Evolutionary conservation across 202 grass and related monocot genomes (phyloP).

Genomic region (Schoenoplectus triqueter): DNA sequence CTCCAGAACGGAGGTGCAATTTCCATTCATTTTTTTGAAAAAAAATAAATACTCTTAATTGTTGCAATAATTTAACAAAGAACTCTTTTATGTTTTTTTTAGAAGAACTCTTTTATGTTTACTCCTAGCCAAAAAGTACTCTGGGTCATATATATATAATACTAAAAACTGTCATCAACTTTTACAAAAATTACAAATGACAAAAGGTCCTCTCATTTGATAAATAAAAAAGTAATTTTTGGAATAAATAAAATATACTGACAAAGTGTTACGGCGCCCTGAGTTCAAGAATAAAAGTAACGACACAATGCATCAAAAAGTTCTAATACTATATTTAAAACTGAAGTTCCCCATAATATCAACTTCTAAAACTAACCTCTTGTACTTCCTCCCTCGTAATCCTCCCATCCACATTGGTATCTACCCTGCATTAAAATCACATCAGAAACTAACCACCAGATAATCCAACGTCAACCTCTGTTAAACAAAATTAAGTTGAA

Average conservation of each 20-base stretch:
- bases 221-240: background rate
- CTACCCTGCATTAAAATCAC: slow-evolving; percentile 74
- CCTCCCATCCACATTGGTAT: slow-evolving; percentile 99
- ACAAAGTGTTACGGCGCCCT: background rate
- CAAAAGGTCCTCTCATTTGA: background rate
- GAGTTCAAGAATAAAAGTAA: background rate
- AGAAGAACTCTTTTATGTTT: too few species aligned
- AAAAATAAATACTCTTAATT: background rate
- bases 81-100: too few species aligned
- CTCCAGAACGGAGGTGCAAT: background rate
- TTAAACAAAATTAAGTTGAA: background rate
- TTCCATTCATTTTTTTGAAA: background rate
- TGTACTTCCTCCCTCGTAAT: slow-evolving; percentile 98
- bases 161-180: background rate
- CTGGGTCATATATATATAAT: background rate
- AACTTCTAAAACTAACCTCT: slow-evolving; percentile 68
- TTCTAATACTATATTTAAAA: background rate
- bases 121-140: background rate
- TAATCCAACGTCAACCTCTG: slow-evolving; percentile 42
- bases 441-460: background rate
- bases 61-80: background rate
- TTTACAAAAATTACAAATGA: background rate
- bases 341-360: slow-evolving; percentile 7
- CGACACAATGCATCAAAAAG: background rate
- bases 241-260: background rate